A percentile compares a stretch with the other conserved stretches of the same genome.
phyloP scores from a whole-genome alignment of 2,329 filamentous ascomycete genomes.

The Helminthosporium solani region DNA sequence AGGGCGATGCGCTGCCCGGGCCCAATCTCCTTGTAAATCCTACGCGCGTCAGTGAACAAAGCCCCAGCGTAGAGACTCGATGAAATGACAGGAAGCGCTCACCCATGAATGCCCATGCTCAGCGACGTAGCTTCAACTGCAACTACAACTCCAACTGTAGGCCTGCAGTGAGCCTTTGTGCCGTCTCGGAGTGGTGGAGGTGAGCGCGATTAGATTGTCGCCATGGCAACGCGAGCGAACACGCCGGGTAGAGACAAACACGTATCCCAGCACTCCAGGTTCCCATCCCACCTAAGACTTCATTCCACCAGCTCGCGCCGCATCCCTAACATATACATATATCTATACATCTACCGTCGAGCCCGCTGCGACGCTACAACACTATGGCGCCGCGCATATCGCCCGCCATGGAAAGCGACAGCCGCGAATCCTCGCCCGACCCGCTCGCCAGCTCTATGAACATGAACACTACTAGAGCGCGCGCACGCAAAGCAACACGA shows the following conservation, averaged over 20 bases:
- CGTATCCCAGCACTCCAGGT: not conserved
- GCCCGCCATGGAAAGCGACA: conserved; percentile 16
- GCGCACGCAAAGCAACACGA: conserved; percentile 22
- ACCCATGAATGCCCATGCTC: conserved; percentile 44
- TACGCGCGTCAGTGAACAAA: conserved; percentile 42
- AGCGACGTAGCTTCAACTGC: too few relatives aligned
- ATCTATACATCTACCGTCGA: too few relatives aligned
- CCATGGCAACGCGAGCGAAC: conserved; percentile 29
- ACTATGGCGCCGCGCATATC: conserved; percentile 29
- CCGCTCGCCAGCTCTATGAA: conserved; percentile 35
- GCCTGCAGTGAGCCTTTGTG: not conserved
- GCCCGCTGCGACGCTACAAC: not conserved
- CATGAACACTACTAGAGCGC: conserved; percentile 23
- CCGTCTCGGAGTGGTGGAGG: conserved; percentile 7
- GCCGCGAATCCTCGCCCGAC: conserved; percentile 39
- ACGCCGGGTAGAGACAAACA: too few relatives aligned
- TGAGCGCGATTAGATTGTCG: conserved; percentile 34
- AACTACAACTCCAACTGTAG: too few relatives aligned
- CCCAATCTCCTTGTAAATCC: conserved; percentile 89
- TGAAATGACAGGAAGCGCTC: conserved; percentile 5
- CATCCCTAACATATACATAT: conserved; percentile 18
- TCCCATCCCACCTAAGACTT: not conserved
- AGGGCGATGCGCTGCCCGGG: conserved; percentile 76
- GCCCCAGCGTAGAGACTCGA: not conserved
- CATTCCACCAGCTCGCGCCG: conserved; percentile 6